Evolutionary conservation across 495 filamentous ascomycete genomes (phyloP).

Genomic region (Aspergillus haitiensis): DNA sequence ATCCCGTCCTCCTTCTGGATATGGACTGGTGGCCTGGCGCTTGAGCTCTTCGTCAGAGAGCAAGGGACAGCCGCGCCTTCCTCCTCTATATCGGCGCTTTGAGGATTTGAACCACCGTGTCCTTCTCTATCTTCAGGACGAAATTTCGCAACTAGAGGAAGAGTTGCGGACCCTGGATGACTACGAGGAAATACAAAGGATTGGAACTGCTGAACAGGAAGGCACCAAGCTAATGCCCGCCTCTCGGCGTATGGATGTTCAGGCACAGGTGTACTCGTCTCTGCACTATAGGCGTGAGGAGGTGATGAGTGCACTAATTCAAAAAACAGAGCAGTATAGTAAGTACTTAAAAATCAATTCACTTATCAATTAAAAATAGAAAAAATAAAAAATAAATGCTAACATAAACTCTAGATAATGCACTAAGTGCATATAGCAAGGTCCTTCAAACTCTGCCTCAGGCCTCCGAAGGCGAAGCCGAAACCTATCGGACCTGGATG

Average conservation of each 20-base stretch:
- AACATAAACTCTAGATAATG: slow-evolving; percentile 55
- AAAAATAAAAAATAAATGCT: neutral
- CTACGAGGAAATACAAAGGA: slow-evolving; percentile 65
- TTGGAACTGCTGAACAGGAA: slow-evolving; percentile 52
- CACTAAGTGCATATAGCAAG: slow-evolving; percentile 67
- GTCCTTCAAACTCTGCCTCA: slow-evolving; percentile 55
- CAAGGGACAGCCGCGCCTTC: slow-evolving; percentile 43
- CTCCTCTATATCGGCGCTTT: slow-evolving; percentile 83
- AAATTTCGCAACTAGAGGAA: slow-evolving; percentile 76
- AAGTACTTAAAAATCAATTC: slow-evolving; percentile 33
- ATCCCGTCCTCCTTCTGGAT: slow-evolving; percentile 52
- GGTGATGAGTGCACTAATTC: slow-evolving; percentile 66
- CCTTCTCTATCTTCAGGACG: slow-evolving; percentile 83
- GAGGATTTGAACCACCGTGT: slow-evolving; percentile 81
- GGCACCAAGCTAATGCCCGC: slow-evolving; percentile 52
- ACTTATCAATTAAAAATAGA: neutral
- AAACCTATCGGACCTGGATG: slow-evolving; percentile 68
- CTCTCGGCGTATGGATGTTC: slow-evolving; percentile 62
- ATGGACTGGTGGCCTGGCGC: slow-evolving; percentile 64
- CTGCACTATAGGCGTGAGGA: slow-evolving; percentile 71
- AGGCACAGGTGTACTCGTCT: slow-evolving; percentile 63
- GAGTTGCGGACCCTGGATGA: slow-evolving; percentile 71
- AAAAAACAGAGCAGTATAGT: slow-evolving; percentile 86
- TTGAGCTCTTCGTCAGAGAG: slow-evolving; percentile 47
- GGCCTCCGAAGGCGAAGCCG: slow-evolving; percentile 58